phyloP scores from a whole-genome alignment of 805 yeast genomes.

The Monosporozyma servazzii region DNA sequence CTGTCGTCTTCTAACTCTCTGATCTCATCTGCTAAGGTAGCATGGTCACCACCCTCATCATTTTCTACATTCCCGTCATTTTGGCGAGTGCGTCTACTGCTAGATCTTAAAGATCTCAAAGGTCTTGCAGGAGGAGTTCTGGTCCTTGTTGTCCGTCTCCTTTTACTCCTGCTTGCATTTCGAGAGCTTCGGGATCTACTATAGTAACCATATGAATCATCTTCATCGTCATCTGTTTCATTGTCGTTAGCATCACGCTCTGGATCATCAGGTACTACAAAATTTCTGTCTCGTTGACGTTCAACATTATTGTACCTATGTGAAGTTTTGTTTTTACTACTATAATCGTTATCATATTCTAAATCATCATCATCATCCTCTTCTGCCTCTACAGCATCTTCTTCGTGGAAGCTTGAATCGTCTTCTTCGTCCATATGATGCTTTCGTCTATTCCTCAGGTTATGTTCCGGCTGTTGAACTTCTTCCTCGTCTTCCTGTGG shows the following conservation, averaged over 20 bases:
- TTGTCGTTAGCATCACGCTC: slow-evolving; percentile 17
- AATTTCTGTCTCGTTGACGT: slow-evolving; percentile 13
- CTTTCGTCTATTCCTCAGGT: slow-evolving; percentile 6
- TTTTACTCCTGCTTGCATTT: slow-evolving; percentile 1
- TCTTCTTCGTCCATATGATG: slow-evolving; percentile 18
- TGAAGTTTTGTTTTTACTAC: slow-evolving; percentile 6
- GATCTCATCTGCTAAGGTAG: slow-evolving; percentile 54
- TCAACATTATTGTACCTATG: slow-evolving; percentile 7
- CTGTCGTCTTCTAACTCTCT: slow-evolving; percentile 58
- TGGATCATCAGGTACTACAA: slow-evolving; percentile 26
- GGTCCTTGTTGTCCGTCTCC: not conserved
- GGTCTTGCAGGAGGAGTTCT: slow-evolving; percentile 3
- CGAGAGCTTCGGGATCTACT: slow-evolving; percentile 7
- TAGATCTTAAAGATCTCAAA: not conserved
- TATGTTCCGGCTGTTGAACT: not conserved
- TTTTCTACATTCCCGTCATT: slow-evolving; percentile 14
- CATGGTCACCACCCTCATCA: slow-evolving; percentile 8
- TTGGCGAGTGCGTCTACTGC: not conserved
- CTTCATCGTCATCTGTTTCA: slow-evolving; percentile 14
- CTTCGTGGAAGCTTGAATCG: slow-evolving; percentile 30
- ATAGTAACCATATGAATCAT: slow-evolving; percentile 7
- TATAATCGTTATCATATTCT: slow-evolving; percentile 16
- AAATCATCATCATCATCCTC: slow-evolving; percentile 33
- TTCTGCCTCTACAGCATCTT: slow-evolving; percentile 26
- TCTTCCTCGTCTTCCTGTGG: not conserved